Evolutionary conservation across 169 alveolate genomes (phyloP).

Genomic region (Eimeria necatrix): DNA sequence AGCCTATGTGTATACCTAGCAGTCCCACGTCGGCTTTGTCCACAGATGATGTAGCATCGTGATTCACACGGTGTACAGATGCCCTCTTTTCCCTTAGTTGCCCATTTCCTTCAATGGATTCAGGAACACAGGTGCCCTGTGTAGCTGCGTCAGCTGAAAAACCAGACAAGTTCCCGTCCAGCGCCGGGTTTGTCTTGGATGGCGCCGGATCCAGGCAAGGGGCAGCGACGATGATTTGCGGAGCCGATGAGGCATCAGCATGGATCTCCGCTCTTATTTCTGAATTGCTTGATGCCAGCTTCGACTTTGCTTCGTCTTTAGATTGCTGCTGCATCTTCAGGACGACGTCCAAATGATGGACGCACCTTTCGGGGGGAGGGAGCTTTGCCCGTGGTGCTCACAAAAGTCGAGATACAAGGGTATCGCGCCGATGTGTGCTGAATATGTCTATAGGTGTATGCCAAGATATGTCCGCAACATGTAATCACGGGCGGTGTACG

Average conservation of each 20-base stretch:
- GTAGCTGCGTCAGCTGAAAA: neutral
- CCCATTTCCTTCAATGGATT: neutral
- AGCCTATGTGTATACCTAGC: neutral
- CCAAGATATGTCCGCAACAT: neutral
- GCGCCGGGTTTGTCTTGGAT: no score
- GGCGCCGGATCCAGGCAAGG: slow-evolving; percentile 23
- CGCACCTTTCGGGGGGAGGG: neutral
- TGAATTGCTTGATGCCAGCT: neutral
- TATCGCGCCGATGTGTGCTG: neutral
- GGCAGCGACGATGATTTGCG: slow-evolving; percentile 2
- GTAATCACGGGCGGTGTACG: neutral
- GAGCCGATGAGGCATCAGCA: neutral
- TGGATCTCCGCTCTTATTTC: neutral
- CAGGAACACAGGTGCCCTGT: slow-evolving; percentile 4
- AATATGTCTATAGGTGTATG: neutral
- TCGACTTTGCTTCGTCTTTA: slow-evolving; percentile 34
- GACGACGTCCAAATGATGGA: slow-evolving; percentile 58
- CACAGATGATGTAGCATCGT: neutral
- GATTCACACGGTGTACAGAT: neutral
- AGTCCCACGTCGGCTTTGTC: slow-evolving; percentile 5
- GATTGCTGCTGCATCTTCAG: slow-evolving; percentile 58
- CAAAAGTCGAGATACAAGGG: neutral
- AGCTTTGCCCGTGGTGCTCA: neutral
- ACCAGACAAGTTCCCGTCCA: neutral
- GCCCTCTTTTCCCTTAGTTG: neutral